phyloP scores from a whole-genome alignment of 202 grass and related monocot genomes.

The Eragrostis tef region DNA sequence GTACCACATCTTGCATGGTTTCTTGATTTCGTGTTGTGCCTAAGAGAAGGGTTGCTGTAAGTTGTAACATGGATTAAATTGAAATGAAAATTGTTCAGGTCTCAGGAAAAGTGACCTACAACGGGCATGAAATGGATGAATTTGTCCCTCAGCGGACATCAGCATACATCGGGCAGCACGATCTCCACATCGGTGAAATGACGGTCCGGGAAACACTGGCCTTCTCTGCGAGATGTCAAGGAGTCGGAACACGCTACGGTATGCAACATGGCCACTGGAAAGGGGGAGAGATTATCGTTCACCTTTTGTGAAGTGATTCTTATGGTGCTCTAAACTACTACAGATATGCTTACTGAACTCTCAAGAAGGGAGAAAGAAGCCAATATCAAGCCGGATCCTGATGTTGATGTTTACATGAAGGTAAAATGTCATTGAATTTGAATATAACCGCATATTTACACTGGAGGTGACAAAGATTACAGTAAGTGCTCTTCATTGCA shows the following conservation, averaged over 20 bases:
- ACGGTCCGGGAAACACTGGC: conserved; percentile 83
- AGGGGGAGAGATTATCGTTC: neutral
- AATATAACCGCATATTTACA: conserved; percentile 14
- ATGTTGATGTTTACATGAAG: conserved; percentile 98
- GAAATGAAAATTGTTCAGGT: conserved; percentile 53
- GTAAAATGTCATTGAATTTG: conserved; percentile 45
- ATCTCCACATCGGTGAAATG: conserved; percentile 87
- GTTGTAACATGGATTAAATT: conserved; percentile 37
- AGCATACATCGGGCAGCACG: conserved; percentile 86
- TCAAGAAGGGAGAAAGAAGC: conserved; percentile 97
- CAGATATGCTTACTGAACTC: conserved; percentile 88
- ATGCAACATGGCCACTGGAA: conserved; percentile 18
- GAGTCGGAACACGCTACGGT: conserved; percentile 95
- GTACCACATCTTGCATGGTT: conserved; percentile 42
- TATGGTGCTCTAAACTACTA: conserved; percentile 24
- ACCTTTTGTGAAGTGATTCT: conserved; percentile 24
- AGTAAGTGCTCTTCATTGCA: neutral
- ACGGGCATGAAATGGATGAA: conserved; percentile 90
- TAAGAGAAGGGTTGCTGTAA: neutral
- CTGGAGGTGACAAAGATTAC: neutral
- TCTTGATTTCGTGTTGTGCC: neutral
- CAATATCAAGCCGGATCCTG: conserved; percentile 85
- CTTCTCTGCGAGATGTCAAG: conserved; percentile 88
- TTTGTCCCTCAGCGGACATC: conserved; percentile 94
- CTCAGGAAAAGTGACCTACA: conserved; percentile 81